Conservation (phyloP, 768 basidiomycete genomes). For the Amylocystis lapponica region DNA sequence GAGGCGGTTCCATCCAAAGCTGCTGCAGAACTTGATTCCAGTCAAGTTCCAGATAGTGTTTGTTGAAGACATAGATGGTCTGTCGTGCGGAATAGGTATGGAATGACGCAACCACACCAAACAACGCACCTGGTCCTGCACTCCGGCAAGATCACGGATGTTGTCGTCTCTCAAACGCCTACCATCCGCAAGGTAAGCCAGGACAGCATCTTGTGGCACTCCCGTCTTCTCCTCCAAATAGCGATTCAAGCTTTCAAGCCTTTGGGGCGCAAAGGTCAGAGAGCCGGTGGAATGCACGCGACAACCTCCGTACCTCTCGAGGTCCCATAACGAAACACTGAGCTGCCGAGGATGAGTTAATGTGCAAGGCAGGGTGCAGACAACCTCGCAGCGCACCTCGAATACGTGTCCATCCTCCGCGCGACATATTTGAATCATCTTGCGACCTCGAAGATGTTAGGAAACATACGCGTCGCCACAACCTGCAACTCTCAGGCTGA, state of each 20-base stretch:
- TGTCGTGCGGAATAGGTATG: conserved; percentile 13
- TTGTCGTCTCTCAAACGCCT: conserved; percentile 65
- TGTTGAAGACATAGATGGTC: conserved; percentile 84
- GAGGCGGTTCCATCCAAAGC: conserved; percentile 51
- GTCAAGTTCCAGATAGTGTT: conserved; percentile 68
- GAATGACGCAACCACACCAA: conserved; percentile 1
- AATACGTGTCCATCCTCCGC: conserved; percentile 37
- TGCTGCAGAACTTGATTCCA: conserved; percentile 59
- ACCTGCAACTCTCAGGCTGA: too few relatives aligned
- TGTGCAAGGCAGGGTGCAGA: not conserved
- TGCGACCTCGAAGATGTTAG: too few relatives aligned
- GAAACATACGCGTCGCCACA: too few relatives aligned
- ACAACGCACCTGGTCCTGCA: conserved; percentile 63
- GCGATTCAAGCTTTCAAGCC: conserved; percentile 60
- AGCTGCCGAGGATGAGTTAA: conserved; percentile 29
- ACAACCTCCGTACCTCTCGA: conserved; percentile 52
- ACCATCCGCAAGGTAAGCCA: conserved; percentile 80
- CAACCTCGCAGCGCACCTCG: conserved; percentile 19
- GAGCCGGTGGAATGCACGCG: not conserved
- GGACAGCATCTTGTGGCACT: conserved; percentile 58
- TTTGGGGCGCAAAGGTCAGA: conserved; percentile 26
- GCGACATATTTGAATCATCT: conserved; percentile 37
- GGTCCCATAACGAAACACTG: conserved; percentile 65
- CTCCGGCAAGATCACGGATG: conserved; percentile 68
- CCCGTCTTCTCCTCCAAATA: conserved; percentile 71